Evolutionary conservation across 345 rosid species (phyloP).

Genomic region (Xanthoceras sorbifolium): DNA sequence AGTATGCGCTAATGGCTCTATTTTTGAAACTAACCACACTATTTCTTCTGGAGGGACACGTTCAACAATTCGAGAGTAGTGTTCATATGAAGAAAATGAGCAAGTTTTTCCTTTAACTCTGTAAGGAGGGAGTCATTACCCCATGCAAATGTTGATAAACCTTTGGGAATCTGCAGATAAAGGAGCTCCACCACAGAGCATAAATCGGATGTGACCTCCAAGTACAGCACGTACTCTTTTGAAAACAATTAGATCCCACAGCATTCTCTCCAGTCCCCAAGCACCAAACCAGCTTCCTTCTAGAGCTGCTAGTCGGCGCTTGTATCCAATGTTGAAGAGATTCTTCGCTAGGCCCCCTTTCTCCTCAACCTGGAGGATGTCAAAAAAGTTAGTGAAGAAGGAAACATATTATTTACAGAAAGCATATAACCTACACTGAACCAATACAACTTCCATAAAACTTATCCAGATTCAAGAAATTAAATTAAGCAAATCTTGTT

Average conservation of each 20-base stretch:
- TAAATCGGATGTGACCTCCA: slow-evolving; percentile 73
- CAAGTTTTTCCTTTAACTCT: background rate
- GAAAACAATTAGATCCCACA: slow-evolving; percentile 76
- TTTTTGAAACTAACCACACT: background rate
- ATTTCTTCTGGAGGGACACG: background rate
- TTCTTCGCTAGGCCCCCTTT: slow-evolving; percentile 72
- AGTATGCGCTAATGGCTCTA: background rate
- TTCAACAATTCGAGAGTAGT: background rate
- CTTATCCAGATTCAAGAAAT: background rate
- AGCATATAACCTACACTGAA: background rate
- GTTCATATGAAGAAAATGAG: slow-evolving; percentile 15
- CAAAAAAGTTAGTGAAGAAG: slow-evolving; percentile 12
- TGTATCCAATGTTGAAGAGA: slow-evolving; percentile 69
- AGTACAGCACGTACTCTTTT: slow-evolving; percentile 62
- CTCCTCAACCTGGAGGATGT: slow-evolving; percentile 60
- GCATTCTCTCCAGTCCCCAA: slow-evolving; percentile 70
- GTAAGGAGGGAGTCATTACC: slow-evolving; percentile 47
- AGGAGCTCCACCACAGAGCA: slow-evolving; percentile 96
- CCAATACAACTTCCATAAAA: background rate
- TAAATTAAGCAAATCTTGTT: background rate
- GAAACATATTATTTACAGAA: background rate
- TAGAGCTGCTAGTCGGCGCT: slow-evolving; percentile 65
- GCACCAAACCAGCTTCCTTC: slow-evolving; percentile 98
- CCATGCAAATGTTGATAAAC: slow-evolving; percentile 88
- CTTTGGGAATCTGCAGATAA: slow-evolving; percentile 78